Base-by-base conservation (phyloP, 1,284 basidiomycete species). In the Cryptococcus sp. region DNA sequence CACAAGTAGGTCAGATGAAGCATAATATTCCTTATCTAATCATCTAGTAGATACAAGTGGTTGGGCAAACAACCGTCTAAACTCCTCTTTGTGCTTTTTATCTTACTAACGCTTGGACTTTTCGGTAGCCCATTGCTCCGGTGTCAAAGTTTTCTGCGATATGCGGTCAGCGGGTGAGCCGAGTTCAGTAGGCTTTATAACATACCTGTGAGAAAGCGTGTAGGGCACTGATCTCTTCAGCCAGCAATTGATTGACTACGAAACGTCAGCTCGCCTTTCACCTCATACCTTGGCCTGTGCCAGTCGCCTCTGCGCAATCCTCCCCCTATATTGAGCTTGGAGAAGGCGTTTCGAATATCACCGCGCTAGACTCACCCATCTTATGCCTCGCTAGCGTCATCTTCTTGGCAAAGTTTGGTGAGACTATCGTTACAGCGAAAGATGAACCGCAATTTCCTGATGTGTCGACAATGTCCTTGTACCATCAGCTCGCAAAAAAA, bases 401-500 rank as follows among this genome's bases (percentile, higher is more conserved):
- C 63, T 75, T 77, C 56, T 68, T 69, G 3, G 65, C 66, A 57
- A 77, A 77, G 56, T 69, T 69, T 5, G 70, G 67, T 30, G 75
- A 76, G 4, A 77, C 75, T 37, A 77, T 66, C 5, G 66, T 68
- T 35, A 76, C 62, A 4, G 72, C 70, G 49, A 69, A 77, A 4
- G 73, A 73, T n/a, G 67, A 70, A 13, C 75, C 75, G 61, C 75
- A 77, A 55, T 77, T 77, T 30, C 73, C 75, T 3, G 74, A 76
- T 0, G 74, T 76, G 60, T 74, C 73, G 32, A 68, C 62, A 34
- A 76, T 64, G 38, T 74, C 72, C 73, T 73, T 55, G 52, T 36
- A 55, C 44, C 10, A 31, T 31, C 38, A 41, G n/a, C 10, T 10
- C 10, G 46, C 36, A 41, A 10, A 6, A 43, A n/a, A 45, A 46